phyloP scores from a whole-genome alignment of 768 basidiomycete genomes.

The Rubroboletus satanas region DNA sequence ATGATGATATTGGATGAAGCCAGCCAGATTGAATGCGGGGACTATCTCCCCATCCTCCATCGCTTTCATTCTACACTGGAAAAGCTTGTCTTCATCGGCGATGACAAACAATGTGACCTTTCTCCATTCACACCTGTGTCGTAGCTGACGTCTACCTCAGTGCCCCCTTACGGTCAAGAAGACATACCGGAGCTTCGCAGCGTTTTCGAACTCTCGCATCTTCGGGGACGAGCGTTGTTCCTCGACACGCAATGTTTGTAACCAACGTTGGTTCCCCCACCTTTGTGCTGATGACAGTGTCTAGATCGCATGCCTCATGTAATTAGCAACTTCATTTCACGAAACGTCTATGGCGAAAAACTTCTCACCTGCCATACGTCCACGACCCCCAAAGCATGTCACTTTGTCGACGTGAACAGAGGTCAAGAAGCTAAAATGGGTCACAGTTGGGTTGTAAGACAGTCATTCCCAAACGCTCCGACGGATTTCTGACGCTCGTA shows the following conservation, averaged over 20 bases:
- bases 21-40: slow-evolving; percentile 41
- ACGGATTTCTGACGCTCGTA: slow-evolving; percentile 5
- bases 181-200: slow-evolving; percentile 61
- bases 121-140: background rate
- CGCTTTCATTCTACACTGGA: slow-evolving; percentile 24
- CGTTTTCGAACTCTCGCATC: slow-evolving; percentile 69
- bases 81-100: slow-evolving; percentile 40
- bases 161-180: slow-evolving; percentile 77
- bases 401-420: slow-evolving; percentile 37
- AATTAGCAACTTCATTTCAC: slow-evolving; percentile 68
- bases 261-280: background rate
- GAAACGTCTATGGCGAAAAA: slow-evolving; percentile 53
- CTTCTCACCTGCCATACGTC: slow-evolving; percentile 55
- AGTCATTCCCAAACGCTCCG: background rate
- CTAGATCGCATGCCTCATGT: slow-evolving; percentile 80
- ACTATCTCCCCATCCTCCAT: slow-evolving; percentile 37
- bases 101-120: slow-evolving; percentile 35
- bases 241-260: slow-evolving; percentile 70
- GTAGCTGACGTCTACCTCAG: slow-evolving; percentile 34
- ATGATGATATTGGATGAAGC: slow-evolving; percentile 46
- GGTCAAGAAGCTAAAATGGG: slow-evolving; percentile 30
- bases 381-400: slow-evolving; percentile 31
- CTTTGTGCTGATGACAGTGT: background rate
- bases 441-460: slow-evolving; percentile 36
- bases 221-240: slow-evolving; percentile 46